Conservation (phyloP, 176 grass and related monocot species). For the Oryza rufipogon region DNA sequence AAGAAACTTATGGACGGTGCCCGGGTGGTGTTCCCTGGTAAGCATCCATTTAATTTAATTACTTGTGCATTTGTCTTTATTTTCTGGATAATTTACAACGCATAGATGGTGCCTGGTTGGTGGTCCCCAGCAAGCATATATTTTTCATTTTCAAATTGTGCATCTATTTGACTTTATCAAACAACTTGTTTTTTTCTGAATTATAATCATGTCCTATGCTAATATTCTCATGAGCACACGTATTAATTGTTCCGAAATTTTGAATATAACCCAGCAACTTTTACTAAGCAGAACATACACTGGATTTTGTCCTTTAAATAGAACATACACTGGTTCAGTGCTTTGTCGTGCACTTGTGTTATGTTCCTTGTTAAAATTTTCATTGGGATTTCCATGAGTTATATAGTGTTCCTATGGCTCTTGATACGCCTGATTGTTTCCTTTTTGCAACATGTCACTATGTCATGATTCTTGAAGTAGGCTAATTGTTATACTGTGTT, state of each 20-base stretch:
- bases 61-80: background rate
- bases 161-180: background rate
- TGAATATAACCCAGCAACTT: background rate
- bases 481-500: background rate
- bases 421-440: background rate
- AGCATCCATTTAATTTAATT: background rate
- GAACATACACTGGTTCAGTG: background rate
- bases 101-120: background rate
- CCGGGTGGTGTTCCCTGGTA: slow-evolving; percentile 57
- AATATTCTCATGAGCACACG: background rate
- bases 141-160: background rate
- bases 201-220: background rate
- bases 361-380: background rate
- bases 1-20: slow-evolving; percentile 76
- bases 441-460: background rate
- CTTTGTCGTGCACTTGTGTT: background rate
- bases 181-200: background rate
- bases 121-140: background rate
- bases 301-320: slow-evolving; percentile 12
- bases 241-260: background rate
- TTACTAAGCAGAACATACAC: background rate
- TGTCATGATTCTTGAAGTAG: slow-evolving; percentile 1
- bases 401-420: background rate
- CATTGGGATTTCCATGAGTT: background rate
- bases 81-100: background rate